Evolutionary conservation across 345 rosid species (phyloP).

Genomic region (Triadica sebifera): DNA sequence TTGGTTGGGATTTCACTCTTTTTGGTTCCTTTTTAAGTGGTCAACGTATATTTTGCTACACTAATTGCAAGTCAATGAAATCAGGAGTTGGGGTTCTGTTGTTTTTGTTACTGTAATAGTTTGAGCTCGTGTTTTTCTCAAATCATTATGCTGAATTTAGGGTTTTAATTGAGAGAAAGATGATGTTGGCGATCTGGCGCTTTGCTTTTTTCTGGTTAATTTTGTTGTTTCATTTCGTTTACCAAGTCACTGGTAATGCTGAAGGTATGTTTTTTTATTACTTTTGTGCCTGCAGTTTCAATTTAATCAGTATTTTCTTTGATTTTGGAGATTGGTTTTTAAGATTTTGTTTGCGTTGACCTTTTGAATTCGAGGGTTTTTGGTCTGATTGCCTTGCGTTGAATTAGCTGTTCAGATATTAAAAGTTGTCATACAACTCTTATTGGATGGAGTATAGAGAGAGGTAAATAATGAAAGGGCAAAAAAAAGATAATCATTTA

Average conservation of each 20-base stretch:
- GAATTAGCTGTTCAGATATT: neutral
- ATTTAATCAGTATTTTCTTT: too few species aligned
- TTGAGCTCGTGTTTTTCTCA: neutral
- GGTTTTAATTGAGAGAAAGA: neutral
- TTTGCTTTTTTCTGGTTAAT: conserved; percentile 7
- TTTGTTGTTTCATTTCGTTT: neutral
- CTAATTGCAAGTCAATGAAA: neutral
- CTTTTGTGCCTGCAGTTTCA: too few species aligned
- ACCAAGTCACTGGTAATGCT: neutral
- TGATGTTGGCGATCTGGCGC: conserved; percentile 34
- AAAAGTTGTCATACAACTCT: too few species aligned
- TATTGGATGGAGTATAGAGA: too few species aligned
- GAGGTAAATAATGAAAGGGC: too few species aligned
- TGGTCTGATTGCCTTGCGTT: neutral
- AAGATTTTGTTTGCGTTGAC: too few species aligned
- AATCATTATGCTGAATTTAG: too few species aligned
- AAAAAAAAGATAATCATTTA: too few species aligned
- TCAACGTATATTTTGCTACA: neutral
- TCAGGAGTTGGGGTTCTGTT: neutral
- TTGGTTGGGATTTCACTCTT: neutral
- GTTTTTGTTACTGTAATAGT: neutral
- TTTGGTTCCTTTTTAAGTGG: neutral
- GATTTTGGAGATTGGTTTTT: too few species aligned
- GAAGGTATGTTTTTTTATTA: conserved; percentile 12
- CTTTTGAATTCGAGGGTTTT: neutral